phyloP scores from a whole-genome alignment of 139 green algal species.

The Parachlorella kessleri region DNA sequence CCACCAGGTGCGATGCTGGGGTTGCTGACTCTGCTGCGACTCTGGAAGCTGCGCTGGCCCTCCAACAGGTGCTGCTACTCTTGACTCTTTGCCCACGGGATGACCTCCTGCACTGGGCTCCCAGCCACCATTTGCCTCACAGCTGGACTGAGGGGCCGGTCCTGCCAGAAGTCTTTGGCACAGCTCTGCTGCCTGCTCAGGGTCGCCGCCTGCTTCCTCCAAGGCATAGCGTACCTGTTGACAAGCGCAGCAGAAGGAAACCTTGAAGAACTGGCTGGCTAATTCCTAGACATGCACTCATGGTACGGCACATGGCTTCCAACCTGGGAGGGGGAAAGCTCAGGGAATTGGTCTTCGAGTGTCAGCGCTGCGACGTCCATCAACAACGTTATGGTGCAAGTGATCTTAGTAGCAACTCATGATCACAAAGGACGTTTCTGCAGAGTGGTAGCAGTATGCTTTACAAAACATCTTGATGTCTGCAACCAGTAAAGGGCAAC shows the following conservation, averaged over 20 bases:
- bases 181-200: neutral
- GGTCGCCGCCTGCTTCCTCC: neutral
- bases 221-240: conserved; percentile 1
- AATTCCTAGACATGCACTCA: neutral
- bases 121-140: no score
- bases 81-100: no score
- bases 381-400: no score
- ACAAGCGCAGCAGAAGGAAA: neutral
- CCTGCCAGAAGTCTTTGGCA: no score
- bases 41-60: neutral
- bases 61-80: no score
- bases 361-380: neutral
- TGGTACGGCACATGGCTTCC: neutral
- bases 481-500: no score
- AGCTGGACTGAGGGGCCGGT: no score
- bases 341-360: conserved; percentile 11
- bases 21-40: neutral
- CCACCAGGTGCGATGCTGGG: neutral
- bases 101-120: no score
- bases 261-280: neutral
- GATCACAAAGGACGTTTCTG: no score
- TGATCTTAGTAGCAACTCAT: no score
- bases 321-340: neutral
- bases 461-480: no score
- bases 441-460: no score